These are phyloP conservation scores for Crithidia brevicula DNA, from an alignment of 208 protist genomes.

Conservation along the genomic window DNA sequence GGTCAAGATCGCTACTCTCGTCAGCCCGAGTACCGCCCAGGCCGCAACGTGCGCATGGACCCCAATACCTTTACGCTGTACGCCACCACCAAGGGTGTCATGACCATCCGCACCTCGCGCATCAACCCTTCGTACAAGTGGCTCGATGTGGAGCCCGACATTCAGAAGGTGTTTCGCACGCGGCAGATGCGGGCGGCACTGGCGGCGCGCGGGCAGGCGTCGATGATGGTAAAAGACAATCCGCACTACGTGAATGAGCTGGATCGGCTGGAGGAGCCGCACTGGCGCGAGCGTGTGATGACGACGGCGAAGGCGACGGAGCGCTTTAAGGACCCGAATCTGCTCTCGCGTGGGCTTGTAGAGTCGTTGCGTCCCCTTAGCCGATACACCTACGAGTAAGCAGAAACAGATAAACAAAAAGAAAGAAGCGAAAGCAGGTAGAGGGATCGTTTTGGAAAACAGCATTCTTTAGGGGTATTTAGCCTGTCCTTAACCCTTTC, in stretches of 20 bases:
- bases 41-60: conserved; percentile 82
- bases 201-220: conserved; percentile 44
- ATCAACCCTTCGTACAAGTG: conserved; percentile 82
- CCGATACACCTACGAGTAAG: conserved; percentile 73
- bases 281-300: conserved; percentile 77
- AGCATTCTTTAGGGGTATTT: conserved; percentile 13
- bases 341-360: conserved; percentile 63
- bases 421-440: neutral
- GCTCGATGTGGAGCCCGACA: conserved; percentile 87
- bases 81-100: conserved; percentile 79
- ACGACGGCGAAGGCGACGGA: conserved; percentile 47
- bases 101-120: conserved; percentile 70
- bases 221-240: conserved; percentile 51
- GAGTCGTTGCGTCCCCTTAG: conserved; percentile 46
- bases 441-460: neutral
- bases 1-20: conserved; percentile 82
- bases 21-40: conserved; percentile 72
- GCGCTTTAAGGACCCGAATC: conserved; percentile 80
- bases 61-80: conserved; percentile 83
- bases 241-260: conserved; percentile 51
- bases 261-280: conserved; percentile 51
- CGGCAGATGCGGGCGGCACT: conserved; percentile 63
- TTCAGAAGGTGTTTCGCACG: conserved; percentile 79
- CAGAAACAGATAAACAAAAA: neutral
- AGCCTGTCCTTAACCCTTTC: neutral